These are phyloP conservation scores for Spirogloea muscicola DNA, from an alignment of 139 green algal genomes.

Conservation along the genomic window DNA sequence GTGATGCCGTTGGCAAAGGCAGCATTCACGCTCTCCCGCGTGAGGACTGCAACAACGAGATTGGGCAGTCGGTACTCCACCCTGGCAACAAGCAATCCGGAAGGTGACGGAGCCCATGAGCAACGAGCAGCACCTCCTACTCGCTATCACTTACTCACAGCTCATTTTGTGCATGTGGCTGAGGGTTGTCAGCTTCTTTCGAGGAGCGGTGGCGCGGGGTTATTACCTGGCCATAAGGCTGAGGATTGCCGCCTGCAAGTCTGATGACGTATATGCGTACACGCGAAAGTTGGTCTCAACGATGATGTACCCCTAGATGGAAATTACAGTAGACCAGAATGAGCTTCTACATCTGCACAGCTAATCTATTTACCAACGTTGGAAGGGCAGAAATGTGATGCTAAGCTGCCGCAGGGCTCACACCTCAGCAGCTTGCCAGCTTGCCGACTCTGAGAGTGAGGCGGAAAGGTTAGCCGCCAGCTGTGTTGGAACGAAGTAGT, in stretches of 20 bases:
- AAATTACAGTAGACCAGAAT: too few species aligned
- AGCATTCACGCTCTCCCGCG: conserved; percentile 40
- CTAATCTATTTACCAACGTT: too few species aligned
- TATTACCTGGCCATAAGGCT: conserved; percentile 37
- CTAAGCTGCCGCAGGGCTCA: too few species aligned
- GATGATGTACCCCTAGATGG: conserved; percentile 52
- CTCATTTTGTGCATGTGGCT: too few species aligned
- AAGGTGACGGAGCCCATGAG: neutral
- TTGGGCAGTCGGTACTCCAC: conserved; percentile 36
- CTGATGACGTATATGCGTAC: conserved; percentile 49
- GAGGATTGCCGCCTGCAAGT: conserved; percentile 44
- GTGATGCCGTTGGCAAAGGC: neutral
- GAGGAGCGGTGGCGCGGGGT: too few species aligned
- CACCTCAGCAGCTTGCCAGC: conserved; percentile 13
- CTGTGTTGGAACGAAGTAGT: conserved; percentile 37
- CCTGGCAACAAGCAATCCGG: neutral
- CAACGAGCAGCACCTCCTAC: too few species aligned
- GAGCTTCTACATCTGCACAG: too few species aligned
- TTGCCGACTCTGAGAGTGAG: conserved; percentile 29
- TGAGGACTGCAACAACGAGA: conserved; percentile 28
- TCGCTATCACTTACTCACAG: too few species aligned
- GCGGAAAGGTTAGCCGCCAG: conserved; percentile 32
- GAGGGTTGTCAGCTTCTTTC: too few species aligned
- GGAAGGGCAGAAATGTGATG: too few species aligned
- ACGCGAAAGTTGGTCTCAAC: conserved; percentile 55